Conservation (phyloP, 345 rosid species). For the Pistacia integerrima region DNA sequence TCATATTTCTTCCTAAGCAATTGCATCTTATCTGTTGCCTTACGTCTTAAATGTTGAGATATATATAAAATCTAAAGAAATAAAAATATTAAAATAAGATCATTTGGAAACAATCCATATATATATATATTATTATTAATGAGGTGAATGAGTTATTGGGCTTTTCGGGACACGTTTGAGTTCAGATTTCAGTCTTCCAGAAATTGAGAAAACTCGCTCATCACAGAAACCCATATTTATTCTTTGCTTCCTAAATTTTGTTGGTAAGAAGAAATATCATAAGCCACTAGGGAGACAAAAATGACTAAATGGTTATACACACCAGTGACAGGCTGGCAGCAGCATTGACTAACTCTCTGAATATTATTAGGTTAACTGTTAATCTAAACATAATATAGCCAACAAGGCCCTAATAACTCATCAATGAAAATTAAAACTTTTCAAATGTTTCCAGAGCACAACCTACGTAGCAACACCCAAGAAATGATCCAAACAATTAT, state of each 20-base stretch:
- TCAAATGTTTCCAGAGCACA: not conserved
- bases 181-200: not conserved
- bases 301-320: not conserved
- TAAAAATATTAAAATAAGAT: not conserved
- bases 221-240: not conserved
- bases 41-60: not conserved
- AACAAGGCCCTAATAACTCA: not conserved
- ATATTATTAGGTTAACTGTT: not conserved
- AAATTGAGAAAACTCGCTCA: not conserved
- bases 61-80: not conserved
- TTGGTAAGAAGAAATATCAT: not conserved
- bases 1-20: not conserved
- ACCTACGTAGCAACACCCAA: not conserved
- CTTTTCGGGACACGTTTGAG: not conserved
- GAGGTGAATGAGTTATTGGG: not conserved
- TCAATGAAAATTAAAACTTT: not conserved
- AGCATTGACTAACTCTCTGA: not conserved
- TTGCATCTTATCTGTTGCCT: not conserved
- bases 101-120: not conserved
- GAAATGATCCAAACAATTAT: slow-evolving; percentile 4
- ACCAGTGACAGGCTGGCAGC: not conserved
- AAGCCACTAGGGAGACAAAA: not conserved
- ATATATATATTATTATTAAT: too few relatives aligned
- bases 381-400: not conserved
- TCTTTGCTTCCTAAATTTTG: not conserved